Percentiles rank a stretch among this genome's conserved stretches.
These are phyloP conservation scores for Beauveria rudraprayagi DNA, from an alignment of 2,329 filamentous ascomycete genomes.

Conservation along the genomic window DNA sequence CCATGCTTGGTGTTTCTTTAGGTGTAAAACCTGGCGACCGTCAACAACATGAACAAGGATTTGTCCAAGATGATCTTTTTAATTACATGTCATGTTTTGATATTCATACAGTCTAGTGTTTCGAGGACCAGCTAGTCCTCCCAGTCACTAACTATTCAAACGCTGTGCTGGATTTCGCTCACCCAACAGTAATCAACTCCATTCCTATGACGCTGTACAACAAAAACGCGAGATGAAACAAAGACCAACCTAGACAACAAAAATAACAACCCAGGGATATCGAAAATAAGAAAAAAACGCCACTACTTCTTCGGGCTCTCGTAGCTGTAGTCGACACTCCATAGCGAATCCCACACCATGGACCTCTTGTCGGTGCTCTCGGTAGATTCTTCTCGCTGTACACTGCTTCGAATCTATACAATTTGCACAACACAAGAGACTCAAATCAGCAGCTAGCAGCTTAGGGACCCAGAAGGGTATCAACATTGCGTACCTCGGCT, in stretches of 20 bases:
- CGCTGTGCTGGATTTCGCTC: background rate
- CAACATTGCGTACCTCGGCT: conserved; percentile 47
- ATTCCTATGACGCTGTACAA: background rate
- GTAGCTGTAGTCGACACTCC: conserved; percentile 52
- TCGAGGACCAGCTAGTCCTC: background rate
- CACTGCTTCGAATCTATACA: conserved; percentile 20
- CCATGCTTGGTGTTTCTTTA: too few species aligned
- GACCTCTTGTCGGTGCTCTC: conserved; percentile 41
- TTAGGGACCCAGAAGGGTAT: conserved; percentile 42
- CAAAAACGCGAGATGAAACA: background rate
- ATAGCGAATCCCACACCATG: conserved; percentile 54
- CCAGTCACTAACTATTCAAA: background rate
- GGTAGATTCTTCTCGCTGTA: conserved; percentile 31
- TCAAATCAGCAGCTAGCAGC: conserved; percentile 7
- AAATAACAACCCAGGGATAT: conserved; percentile 12
- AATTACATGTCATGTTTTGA: background rate
- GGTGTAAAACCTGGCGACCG: background rate
- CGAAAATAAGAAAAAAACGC: conserved; percentile 1
- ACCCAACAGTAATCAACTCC: background rate
- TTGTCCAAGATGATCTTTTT: background rate
- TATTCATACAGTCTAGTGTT: conserved; percentile 11
- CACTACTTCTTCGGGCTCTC: conserved; percentile 30
- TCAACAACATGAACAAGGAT: background rate
- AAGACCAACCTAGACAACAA: background rate
- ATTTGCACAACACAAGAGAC: background rate